Evolutionary conservation across 2,329 filamentous ascomycete genomes (phyloP).

Genomic region (Dothidotthia symphoricarpi): DNA sequence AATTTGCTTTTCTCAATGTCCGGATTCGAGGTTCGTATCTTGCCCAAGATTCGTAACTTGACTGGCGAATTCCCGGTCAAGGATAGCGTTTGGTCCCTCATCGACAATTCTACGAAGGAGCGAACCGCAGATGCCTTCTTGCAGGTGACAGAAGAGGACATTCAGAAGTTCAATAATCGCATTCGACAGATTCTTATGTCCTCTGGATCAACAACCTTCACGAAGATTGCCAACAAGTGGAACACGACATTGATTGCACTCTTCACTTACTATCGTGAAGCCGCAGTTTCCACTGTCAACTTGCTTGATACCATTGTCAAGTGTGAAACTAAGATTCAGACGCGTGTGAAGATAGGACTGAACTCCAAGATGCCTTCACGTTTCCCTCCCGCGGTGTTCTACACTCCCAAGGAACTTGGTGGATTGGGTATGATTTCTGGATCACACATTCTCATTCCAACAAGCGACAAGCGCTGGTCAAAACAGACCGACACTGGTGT

Average conservation of each 20-base stretch:
- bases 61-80: slow-evolving; percentile 97
- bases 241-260: slow-evolving; percentile 95
- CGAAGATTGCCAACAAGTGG: slow-evolving; percentile 99
- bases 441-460: slow-evolving; percentile 94
- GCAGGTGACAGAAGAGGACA: slow-evolving; percentile 96
- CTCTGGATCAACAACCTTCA: slow-evolving; percentile 98
- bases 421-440: slow-evolving; percentile 98
- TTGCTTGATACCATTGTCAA: slow-evolving; percentile 97
- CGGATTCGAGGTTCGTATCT: slow-evolving; percentile 92
- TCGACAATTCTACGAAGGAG: slow-evolving; percentile 95
- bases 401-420: slow-evolving; percentile 96
- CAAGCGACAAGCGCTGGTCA: slow-evolving; percentile 96
- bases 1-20: slow-evolving; percentile 97
- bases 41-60: slow-evolving; percentile 91
- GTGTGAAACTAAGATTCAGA: slow-evolving; percentile 99
- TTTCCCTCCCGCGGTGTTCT: slow-evolving; percentile 97
- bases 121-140: slow-evolving; percentile 96
- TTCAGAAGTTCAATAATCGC: slow-evolving; percentile 98
- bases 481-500: slow-evolving; percentile 98
- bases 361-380: slow-evolving; percentile 99
- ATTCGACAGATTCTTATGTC: slow-evolving; percentile 99
- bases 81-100: slow-evolving; percentile 96
- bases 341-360: slow-evolving; percentile 94
- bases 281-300: slow-evolving; percentile 91
- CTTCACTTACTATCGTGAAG: slow-evolving; percentile 98